These are phyloP conservation scores for Septoria linicola DNA, from an alignment of 2,329 filamentous ascomycete species.

Conservation along the genomic window DNA sequence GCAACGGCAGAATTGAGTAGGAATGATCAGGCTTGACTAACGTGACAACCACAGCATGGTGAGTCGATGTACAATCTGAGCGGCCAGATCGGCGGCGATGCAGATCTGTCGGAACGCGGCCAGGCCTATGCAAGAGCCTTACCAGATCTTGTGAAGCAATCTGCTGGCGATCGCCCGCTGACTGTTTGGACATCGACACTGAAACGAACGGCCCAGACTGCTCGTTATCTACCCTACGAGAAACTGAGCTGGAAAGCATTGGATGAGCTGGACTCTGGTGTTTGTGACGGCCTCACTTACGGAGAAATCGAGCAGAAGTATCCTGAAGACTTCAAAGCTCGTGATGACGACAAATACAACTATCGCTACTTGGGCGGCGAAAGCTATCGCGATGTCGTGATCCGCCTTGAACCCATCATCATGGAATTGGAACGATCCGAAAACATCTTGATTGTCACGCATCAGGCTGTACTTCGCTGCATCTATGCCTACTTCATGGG, in stretches of 20 bases:
- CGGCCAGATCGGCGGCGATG: conserved; percentile 90
- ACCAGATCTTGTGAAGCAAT: conserved; percentile 79
- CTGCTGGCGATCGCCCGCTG: conserved; percentile 72
- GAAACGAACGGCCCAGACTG: conserved; percentile 85
- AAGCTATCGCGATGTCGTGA: conserved; percentile 94
- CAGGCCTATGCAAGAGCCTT: conserved; percentile 83
- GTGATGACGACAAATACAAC: conserved; percentile 99
- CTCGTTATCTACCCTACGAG: conserved; percentile 84
- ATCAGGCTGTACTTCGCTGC: conserved; percentile 93
- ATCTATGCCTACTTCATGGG: conserved; percentile 99
- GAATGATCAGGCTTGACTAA: conserved; percentile 16
- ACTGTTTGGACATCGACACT: conserved; percentile 76
- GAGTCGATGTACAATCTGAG: conserved; percentile 90
- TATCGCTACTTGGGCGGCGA: conserved; percentile 97
- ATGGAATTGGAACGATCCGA: conserved; percentile 97
- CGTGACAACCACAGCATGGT: conserved; percentile 64
- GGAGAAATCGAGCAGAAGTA: conserved; percentile 88
- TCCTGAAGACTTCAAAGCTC: conserved; percentile 90
- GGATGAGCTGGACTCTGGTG: conserved; percentile 92
- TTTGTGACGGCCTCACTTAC: conserved; percentile 95
- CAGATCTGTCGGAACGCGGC: conserved; percentile 79
- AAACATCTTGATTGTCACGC: conserved; percentile 96
- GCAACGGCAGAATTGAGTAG: no score
- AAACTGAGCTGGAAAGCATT: conserved; percentile 98
- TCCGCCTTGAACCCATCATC: conserved; percentile 96